Evolutionary conservation across 345 rosid genomes (phyloP).

Genomic region (Stellera chamaejasme): DNA sequence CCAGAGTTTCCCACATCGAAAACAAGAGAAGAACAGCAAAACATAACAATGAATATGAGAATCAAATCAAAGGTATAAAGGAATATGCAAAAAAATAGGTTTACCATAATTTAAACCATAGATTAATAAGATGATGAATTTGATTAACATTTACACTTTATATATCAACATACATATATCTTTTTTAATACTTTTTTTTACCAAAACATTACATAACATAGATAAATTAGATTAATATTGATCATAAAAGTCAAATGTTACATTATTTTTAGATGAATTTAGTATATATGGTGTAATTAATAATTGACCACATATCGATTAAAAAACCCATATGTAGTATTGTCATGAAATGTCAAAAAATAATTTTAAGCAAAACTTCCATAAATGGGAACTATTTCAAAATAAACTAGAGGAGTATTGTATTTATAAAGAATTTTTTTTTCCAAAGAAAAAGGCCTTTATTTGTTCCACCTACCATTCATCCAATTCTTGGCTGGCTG

Average conservation of each 20-base stretch:
- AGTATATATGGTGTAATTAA: too few relatives aligned
- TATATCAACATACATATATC: too few relatives aligned
- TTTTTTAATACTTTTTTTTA: too few relatives aligned
- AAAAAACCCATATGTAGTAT: not conserved
- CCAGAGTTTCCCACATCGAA: conserved; percentile 17
- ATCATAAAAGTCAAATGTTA: too few relatives aligned
- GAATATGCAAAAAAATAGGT: not conserved
- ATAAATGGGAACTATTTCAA: not conserved
- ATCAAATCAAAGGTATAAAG: conserved; percentile 4
- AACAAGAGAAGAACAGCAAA: conserved; percentile 7
- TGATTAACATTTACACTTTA: too few relatives aligned
- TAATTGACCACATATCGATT: too few relatives aligned
- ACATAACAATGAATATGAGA: conserved; percentile 7
- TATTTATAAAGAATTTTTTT: too few relatives aligned
- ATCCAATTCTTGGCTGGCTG: conserved; percentile 90
- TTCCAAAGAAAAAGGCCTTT: not conserved
- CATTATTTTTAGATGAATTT: too few relatives aligned
- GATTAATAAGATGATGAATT: not conserved
- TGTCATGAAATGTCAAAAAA: not conserved
- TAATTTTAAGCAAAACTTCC: not conserved
- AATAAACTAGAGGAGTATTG: not conserved
- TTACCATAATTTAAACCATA: not conserved
- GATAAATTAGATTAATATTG: too few relatives aligned
- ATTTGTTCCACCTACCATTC: conserved; percentile 58
- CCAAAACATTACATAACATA: too few relatives aligned